Percentiles rank a stretch among this genome's conserved stretches.
Evolutionary conservation across 768 basidiomycete species (phyloP).

Genomic region (Suillus placidus): DNA sequence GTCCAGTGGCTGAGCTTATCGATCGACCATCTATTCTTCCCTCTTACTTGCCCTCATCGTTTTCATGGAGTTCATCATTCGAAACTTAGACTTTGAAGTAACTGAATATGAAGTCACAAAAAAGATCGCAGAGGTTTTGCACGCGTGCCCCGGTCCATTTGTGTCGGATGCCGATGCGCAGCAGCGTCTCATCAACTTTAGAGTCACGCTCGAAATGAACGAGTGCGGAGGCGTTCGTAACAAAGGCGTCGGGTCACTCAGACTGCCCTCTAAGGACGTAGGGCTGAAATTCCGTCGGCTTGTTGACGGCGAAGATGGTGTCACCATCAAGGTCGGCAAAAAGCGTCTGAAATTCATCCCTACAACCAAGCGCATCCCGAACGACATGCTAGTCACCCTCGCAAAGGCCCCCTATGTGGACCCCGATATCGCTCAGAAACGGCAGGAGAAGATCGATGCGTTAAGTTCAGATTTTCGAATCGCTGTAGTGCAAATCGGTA

Average conservation of each 20-base stretch:
- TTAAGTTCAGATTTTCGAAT: constrained; percentile 57
- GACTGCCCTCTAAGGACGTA: constrained; percentile 29
- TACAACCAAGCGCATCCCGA: constrained; percentile 12
- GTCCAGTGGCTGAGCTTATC: not conserved
- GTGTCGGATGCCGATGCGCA: constrained; percentile 19
- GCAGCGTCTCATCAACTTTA: constrained; percentile 56
- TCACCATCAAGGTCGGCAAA: constrained; percentile 41
- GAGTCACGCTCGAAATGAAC: constrained; percentile 53
- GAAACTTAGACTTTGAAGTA: constrained; percentile 38
- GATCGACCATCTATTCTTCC: constrained; percentile 1
- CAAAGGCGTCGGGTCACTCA: constrained; percentile 49
- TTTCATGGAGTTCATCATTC: constrained; percentile 44
- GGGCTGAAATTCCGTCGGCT: constrained; percentile 52
- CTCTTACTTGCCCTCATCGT: not conserved
- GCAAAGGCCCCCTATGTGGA: constrained; percentile 58
- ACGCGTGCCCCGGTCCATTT: constrained; percentile 38
- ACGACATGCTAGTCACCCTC: constrained; percentile 38
- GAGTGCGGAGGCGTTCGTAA: constrained; percentile 57
- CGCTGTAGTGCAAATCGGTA: constrained; percentile 67
- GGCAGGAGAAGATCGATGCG: constrained; percentile 42
- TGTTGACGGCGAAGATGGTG: constrained; percentile 38
- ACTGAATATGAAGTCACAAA: constrained; percentile 60
- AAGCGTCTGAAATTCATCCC: constrained; percentile 41
- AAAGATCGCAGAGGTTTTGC: constrained; percentile 57
- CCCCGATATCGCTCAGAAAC: constrained; percentile 56